These are phyloP conservation scores for Rhodotorula sp. DNA, from an alignment of 1,284 basidiomycete species.

Conservation along the genomic window DNA sequence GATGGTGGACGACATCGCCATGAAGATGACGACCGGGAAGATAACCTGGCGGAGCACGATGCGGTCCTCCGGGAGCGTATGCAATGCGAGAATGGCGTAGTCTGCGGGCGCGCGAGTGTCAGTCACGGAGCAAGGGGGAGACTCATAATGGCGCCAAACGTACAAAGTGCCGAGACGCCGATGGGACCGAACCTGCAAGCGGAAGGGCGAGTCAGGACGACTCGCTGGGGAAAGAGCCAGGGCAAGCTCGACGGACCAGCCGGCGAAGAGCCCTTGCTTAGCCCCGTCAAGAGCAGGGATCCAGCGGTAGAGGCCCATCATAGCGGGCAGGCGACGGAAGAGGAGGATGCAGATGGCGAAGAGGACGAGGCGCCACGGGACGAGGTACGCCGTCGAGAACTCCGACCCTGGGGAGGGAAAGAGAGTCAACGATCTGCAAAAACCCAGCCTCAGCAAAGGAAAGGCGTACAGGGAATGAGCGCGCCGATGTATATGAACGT, in stretches of 20 bases:
- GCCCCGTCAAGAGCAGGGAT: slow-evolving; percentile 48
- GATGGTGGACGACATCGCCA: slow-evolving; percentile 57
- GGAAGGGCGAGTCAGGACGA: background rate
- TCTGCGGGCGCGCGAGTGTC: slow-evolving; percentile 39
- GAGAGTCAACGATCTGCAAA: background rate
- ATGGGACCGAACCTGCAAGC: slow-evolving; percentile 50
- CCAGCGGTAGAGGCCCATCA: slow-evolving; percentile 45
- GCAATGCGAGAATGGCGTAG: slow-evolving; percentile 57
- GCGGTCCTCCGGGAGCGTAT: slow-evolving; percentile 54
- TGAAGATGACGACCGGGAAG: slow-evolving; percentile 57
- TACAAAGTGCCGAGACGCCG: slow-evolving; percentile 50
- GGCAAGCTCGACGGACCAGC: slow-evolving; percentile 38
- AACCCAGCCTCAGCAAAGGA: slow-evolving; percentile 38
- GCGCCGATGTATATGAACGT: slow-evolving; percentile 54
- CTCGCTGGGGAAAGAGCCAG: background rate
- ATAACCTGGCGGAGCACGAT: slow-evolving; percentile 53
- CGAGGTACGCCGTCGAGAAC: slow-evolving; percentile 36
- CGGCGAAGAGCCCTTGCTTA: slow-evolving; percentile 50
- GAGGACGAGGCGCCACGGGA: slow-evolving; percentile 51
- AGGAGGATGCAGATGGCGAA: slow-evolving; percentile 53
- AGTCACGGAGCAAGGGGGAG: background rate
- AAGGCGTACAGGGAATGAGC: slow-evolving; percentile 50
- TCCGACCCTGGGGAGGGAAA: slow-evolving; percentile 37
- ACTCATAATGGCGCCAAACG: background rate
- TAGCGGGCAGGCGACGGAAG: slow-evolving; percentile 51